Evolutionary conservation across 768 basidiomycete genomes (phyloP).

Genomic region (Lactarius psammicola): DNA sequence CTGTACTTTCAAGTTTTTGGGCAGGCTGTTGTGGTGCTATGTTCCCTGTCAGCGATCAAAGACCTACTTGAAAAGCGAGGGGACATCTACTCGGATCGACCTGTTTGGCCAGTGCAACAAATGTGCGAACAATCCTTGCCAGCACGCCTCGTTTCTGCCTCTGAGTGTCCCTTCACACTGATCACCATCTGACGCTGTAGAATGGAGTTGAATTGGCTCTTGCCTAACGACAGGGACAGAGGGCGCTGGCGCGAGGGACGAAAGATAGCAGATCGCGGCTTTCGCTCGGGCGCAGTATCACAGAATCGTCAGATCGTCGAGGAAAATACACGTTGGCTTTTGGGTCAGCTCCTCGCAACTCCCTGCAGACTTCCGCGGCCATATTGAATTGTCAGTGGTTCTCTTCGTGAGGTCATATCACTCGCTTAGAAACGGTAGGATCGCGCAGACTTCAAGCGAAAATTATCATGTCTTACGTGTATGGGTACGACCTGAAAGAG

Average conservation of each 20-base stretch:
- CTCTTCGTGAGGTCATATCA: neutral
- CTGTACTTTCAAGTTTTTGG: conserved; percentile 39
- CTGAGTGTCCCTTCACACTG: no score
- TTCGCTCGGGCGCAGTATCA: neutral
- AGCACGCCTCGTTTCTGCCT: no score
- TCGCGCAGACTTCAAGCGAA: neutral
- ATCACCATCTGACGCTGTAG: neutral
- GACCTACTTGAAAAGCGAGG: conserved; percentile 31
- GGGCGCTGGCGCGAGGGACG: neutral
- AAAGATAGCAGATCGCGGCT: neutral
- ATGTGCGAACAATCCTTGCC: neutral
- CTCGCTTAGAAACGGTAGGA: neutral
- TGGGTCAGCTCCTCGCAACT: neutral
- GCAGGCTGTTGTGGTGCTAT: conserved; percentile 49
- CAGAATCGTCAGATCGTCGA: neutral
- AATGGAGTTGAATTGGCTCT: conserved; percentile 4
- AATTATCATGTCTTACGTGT: conserved; percentile 5
- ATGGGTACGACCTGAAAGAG: conserved; percentile 1
- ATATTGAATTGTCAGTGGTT: neutral
- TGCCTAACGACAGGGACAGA: neutral
- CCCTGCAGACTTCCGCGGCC: neutral
- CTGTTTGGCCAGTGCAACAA: neutral
- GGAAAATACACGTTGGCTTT: neutral
- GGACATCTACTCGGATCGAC: neutral
- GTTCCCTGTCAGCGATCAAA: conserved; percentile 43